phyloP scores from a whole-genome alignment of 352 stramenopile genomes.

The Phytophthora pluvialis region DNA sequence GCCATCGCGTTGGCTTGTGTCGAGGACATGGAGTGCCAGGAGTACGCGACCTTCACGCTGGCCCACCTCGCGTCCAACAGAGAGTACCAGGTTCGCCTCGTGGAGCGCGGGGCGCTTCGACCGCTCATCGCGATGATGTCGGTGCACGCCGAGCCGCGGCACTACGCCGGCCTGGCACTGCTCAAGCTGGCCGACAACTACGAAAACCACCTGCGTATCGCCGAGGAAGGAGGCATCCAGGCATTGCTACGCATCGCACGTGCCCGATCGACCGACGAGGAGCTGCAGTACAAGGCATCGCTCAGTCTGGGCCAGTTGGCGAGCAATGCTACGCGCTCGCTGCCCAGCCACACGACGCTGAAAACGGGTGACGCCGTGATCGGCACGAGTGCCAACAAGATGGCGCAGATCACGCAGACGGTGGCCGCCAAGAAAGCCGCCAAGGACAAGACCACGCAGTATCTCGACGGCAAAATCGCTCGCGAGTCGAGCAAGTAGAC shows the following conservation, averaged over 20 bases:
- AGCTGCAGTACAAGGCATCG: slow-evolving; percentile 96
- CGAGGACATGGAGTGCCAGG: slow-evolving; percentile 96
- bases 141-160: slow-evolving; percentile 91
- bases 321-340: slow-evolving; percentile 87
- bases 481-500: slow-evolving; percentile 47
- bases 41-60: slow-evolving; percentile 96
- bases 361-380: slow-evolving; percentile 52
- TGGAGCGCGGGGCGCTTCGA: slow-evolving; percentile 90
- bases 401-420: slow-evolving; percentile 76
- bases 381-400: slow-evolving; percentile 74
- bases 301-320: slow-evolving; percentile 93
- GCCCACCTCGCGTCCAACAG: slow-evolving; percentile 95
- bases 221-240: slow-evolving; percentile 95
- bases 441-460: slow-evolving; percentile 78
- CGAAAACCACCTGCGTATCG: slow-evolving; percentile 96
- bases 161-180: slow-evolving; percentile 96
- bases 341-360: slow-evolving; percentile 70
- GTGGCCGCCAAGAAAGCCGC: slow-evolving; percentile 65
- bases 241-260: slow-evolving; percentile 93
- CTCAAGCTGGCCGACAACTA: slow-evolving; percentile 98
- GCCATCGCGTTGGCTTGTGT: slow-evolving; percentile 92
- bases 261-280: slow-evolving; percentile 91
- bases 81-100: slow-evolving; percentile 93
- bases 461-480: slow-evolving; percentile 81
- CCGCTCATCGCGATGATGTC: slow-evolving; percentile 97